These are phyloP conservation scores for Candolleomyces eurysporus DNA, from an alignment of 768 basidiomycete species.

Conservation along the genomic window DNA sequence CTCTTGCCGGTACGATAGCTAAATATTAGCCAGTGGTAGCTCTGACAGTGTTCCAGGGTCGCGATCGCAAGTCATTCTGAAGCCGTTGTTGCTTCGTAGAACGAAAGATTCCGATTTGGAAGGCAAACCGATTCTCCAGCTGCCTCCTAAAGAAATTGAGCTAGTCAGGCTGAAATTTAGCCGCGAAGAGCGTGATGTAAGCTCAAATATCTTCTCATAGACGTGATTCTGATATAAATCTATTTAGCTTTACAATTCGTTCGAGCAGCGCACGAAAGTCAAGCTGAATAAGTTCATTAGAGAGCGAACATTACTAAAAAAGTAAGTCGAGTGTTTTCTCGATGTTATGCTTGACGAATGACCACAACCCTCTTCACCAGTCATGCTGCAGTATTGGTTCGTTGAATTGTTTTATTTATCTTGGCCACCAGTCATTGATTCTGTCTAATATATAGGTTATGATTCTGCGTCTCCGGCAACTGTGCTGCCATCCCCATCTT, in stretches of 20 bases:
- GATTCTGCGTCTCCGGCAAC: slow-evolving; percentile 72
- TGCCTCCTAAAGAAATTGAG: slow-evolving; percentile 60
- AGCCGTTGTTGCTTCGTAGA: slow-evolving; percentile 66
- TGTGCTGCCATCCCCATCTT: slow-evolving; percentile 72
- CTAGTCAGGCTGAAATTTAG: slow-evolving; percentile 62
- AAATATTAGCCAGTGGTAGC: neutral
- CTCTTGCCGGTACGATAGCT: slow-evolving; percentile 48
- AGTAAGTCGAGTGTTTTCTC: slow-evolving; percentile 39
- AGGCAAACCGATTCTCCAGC: slow-evolving; percentile 64
- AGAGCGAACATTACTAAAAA: slow-evolving; percentile 66
- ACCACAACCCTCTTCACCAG: slow-evolving; percentile 23
- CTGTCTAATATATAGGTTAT: slow-evolving; percentile 44
- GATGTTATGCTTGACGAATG: neutral
- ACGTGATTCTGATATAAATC: neutral
- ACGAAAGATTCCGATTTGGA: slow-evolving; percentile 68
- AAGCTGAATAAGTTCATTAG: slow-evolving; percentile 59
- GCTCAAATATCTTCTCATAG: slow-evolving; percentile 5
- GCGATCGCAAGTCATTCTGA: slow-evolving; percentile 67
- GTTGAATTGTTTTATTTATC: neutral
- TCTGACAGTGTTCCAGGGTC: slow-evolving; percentile 30
- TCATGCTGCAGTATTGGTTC: slow-evolving; percentile 46
- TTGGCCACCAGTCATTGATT: neutral
- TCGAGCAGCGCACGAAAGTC: slow-evolving; percentile 54
- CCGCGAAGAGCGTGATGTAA: slow-evolving; percentile 60
- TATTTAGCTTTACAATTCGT: slow-evolving; percentile 52